A percentile compares a stretch with the other conserved stretches of the same genome.
Conservation (phyloP, 805 yeast species). For the Lachancea quebecensis region DNA sequence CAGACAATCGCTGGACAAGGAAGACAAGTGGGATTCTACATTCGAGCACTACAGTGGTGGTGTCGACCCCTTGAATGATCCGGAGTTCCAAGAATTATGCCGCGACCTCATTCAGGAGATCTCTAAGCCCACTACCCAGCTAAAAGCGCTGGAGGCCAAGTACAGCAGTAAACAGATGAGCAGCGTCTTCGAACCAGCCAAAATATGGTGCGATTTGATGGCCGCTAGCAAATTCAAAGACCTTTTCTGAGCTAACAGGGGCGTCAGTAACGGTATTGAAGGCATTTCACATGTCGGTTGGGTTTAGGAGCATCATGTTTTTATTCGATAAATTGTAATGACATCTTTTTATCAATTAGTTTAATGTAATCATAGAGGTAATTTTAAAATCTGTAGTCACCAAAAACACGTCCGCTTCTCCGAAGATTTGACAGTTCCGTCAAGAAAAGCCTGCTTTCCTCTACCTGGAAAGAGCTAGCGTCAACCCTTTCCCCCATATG, state of each 20-base stretch:
- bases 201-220: conserved; percentile 13
- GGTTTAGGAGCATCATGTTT: conserved; percentile 1
- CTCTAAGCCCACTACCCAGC: conserved; percentile 23
- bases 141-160: conserved; percentile 23
- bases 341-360: background rate
- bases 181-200: conserved; percentile 7
- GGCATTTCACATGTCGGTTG: too few relatives aligned
- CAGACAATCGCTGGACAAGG: conserved; percentile 52
- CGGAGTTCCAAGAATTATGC: conserved; percentile 19
- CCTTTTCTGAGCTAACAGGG: background rate
- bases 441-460: too few relatives aligned
- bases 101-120: conserved; percentile 24
- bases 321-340: too few relatives aligned
- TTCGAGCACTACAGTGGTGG: conserved; percentile 25
- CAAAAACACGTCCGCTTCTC: too few relatives aligned
- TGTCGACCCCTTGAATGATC: conserved; percentile 19
- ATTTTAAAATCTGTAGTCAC: too few relatives aligned
- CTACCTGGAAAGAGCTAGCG: too few relatives aligned
- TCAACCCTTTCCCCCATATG: too few relatives aligned
- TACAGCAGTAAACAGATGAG: conserved; percentile 12
- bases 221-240: conserved; percentile 2
- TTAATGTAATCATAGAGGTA: too few relatives aligned
- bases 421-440: too few relatives aligned
- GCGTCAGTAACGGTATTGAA: background rate
- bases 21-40: conserved; percentile 25